Evolutionary conservation across 2,329 filamentous ascomycete species (phyloP).

Genomic region (Sporothrix dimorphospora): DNA sequence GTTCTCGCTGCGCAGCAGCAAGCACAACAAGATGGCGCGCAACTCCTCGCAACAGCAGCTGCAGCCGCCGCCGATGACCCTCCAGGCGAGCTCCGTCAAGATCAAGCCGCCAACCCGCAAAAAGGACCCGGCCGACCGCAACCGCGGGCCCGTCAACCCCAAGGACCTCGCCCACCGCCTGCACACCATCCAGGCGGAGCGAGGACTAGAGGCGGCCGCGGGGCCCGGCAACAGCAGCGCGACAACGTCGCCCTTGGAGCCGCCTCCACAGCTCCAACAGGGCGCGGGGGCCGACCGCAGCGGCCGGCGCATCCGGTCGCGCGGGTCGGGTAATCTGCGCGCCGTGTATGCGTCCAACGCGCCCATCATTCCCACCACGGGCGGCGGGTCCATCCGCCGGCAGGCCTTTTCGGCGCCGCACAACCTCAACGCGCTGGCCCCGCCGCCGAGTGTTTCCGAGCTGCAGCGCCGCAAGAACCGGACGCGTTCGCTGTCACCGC

Average conservation of each 20-base stretch:
- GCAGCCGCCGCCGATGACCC: background rate
- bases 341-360: constrained; percentile 5
- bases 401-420: constrained; percentile 21
- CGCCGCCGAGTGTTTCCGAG: background rate
- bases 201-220: constrained; percentile 40
- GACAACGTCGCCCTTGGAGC: background rate
- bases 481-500: background rate
- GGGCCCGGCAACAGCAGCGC: background rate
- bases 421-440: background rate
- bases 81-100: background rate
- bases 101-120: constrained; percentile 4
- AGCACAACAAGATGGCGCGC: constrained; percentile 1
- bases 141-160: constrained; percentile 49
- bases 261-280: background rate
- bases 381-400: background rate
- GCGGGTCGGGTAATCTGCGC: constrained; percentile 21
- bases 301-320: constrained; percentile 7
- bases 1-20: constrained; percentile 13
- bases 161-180: constrained; percentile 59
- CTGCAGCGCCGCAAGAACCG: constrained; percentile 9
- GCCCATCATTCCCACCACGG: background rate
- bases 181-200: constrained; percentile 54
- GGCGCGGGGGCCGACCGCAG: background rate
- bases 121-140: background rate
- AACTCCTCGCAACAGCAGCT: background rate